These are phyloP conservation scores for Amborella trichopoda DNA, from an alignment of 164 flowering plant species.

Conservation along the genomic window DNA sequence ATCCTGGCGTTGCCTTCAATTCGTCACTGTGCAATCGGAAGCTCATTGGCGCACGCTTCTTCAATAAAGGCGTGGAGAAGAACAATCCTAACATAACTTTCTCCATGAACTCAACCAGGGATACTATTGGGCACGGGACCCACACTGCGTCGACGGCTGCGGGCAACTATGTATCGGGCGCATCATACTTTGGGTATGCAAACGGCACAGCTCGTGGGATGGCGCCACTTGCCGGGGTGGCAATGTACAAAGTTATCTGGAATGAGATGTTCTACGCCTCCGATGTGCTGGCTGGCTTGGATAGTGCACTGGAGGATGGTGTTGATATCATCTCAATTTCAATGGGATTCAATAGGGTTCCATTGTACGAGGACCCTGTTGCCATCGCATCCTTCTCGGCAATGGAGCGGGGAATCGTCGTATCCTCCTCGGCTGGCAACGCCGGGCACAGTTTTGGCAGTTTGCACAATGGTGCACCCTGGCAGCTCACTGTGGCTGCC, in stretches of 20 bases:
- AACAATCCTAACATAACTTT: conserved; percentile 26
- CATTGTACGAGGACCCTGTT: conserved; percentile 42
- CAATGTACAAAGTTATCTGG: conserved; percentile 62
- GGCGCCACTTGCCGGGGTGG: conserved; percentile 54
- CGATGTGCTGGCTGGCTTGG: conserved; percentile 58
- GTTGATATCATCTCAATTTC: conserved; percentile 56
- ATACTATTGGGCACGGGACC: conserved; percentile 66
- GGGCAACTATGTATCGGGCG: conserved; percentile 34
- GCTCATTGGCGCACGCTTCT: conserved; percentile 61
- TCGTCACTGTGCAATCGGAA: conserved; percentile 60
- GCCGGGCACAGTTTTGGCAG: conserved; percentile 32
- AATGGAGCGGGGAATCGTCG: conserved; percentile 44
- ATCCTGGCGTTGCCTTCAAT: conserved; percentile 31
- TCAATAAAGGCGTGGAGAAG: conserved; percentile 42
- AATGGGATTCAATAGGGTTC: conserved; percentile 25
- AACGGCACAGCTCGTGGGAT: conserved; percentile 43
- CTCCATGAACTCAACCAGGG: conserved; percentile 46
- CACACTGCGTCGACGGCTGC: conserved; percentile 66
- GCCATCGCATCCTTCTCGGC: conserved; percentile 66
- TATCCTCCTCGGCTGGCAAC: conserved; percentile 63
- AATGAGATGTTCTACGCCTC: conserved; percentile 24
- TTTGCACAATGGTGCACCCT: conserved; percentile 58
- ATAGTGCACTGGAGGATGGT: conserved; percentile 48
- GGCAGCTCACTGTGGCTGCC: conserved; percentile 66
- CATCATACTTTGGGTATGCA: conserved; percentile 50